These are phyloP conservation scores for Ceratobasidium sp. DNA, from an alignment of 1,284 basidiomycete genomes.

Conservation along the genomic window DNA sequence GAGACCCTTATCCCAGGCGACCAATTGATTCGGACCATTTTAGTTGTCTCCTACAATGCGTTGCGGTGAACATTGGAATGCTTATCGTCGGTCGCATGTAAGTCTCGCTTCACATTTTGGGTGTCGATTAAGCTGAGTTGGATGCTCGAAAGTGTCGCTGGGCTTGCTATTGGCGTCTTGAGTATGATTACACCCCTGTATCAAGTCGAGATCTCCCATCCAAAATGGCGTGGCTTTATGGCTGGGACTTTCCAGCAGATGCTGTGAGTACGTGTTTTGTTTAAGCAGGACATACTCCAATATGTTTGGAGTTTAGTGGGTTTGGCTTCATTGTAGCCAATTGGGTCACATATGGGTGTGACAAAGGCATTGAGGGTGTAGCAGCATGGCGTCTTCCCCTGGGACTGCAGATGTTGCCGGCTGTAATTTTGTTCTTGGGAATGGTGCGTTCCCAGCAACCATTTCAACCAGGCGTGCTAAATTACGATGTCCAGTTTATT, in stretches of 20 bases:
- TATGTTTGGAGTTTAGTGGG: background rate
- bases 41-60: slow-evolving; percentile 31
- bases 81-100: slow-evolving; percentile 32
- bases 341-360: slow-evolving; percentile 61
- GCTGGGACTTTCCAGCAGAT: slow-evolving; percentile 76
- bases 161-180: slow-evolving; percentile 76
- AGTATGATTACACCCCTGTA: slow-evolving; percentile 79
- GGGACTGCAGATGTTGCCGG: slow-evolving; percentile 77
- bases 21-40: background rate
- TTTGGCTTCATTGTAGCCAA: slow-evolving; percentile 31
- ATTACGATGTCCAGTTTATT: background rate
- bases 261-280: slow-evolving; percentile 52
- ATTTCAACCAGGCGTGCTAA: background rate
- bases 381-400: slow-evolving; percentile 82
- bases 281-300: background rate
- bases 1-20: no score
- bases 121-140: background rate
- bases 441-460: slow-evolving; percentile 41
- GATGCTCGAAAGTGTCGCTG: slow-evolving; percentile 56
- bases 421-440: slow-evolving; percentile 62
- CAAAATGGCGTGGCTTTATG: slow-evolving; percentile 81
- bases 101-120: background rate
- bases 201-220: slow-evolving; percentile 79
- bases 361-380: slow-evolving; percentile 56
- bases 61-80: slow-evolving; percentile 28